These are phyloP conservation scores for Acanthamoeba royreba DNA, from an alignment of 208 protist genomes.

Conservation along the genomic window DNA sequence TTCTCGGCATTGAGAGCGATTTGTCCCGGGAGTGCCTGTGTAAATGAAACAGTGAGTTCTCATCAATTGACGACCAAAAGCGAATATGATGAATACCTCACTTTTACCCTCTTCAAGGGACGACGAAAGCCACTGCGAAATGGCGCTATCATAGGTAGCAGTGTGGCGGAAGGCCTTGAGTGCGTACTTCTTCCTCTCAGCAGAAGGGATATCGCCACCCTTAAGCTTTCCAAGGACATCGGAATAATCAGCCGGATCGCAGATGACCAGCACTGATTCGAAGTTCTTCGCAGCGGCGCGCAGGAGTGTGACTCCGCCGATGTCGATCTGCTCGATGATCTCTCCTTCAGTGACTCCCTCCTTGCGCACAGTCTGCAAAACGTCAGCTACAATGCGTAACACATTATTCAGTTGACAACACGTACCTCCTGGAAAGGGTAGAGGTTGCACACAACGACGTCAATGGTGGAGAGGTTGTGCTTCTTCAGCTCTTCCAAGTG, in stretches of 20 bases:
- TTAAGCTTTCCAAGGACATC: constrained; percentile 44
- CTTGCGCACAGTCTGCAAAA: constrained; percentile 57
- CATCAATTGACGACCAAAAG: not conserved
- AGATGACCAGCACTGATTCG: constrained; percentile 70
- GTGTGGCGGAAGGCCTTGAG: constrained; percentile 74
- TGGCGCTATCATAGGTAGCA: constrained; percentile 70
- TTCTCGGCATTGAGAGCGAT: constrained; percentile 46
- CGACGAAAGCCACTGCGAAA: constrained; percentile 65
- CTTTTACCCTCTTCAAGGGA: not conserved
- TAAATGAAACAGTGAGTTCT: not conserved
- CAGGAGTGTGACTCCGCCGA: constrained; percentile 78
- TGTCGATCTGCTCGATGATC: constrained; percentile 80
- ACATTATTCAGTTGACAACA: not conserved
- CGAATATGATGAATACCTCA: not conserved
- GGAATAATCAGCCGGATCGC: constrained; percentile 71
- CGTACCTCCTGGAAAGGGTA: constrained; percentile 74
- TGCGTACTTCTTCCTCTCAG: constrained; percentile 56
- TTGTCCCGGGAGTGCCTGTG: not conserved
- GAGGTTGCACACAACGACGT: constrained; percentile 76
- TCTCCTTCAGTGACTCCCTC: constrained; percentile 52
- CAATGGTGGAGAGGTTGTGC: constrained; percentile 69
- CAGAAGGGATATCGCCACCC: constrained; percentile 28
- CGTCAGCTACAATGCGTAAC: not conserved
- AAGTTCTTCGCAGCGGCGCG: constrained; percentile 78
- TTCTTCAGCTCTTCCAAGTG: constrained; percentile 59